phyloP scores from a whole-genome alignment of 352 stramenopile species.

The Phytopythium kandeliae region DNA sequence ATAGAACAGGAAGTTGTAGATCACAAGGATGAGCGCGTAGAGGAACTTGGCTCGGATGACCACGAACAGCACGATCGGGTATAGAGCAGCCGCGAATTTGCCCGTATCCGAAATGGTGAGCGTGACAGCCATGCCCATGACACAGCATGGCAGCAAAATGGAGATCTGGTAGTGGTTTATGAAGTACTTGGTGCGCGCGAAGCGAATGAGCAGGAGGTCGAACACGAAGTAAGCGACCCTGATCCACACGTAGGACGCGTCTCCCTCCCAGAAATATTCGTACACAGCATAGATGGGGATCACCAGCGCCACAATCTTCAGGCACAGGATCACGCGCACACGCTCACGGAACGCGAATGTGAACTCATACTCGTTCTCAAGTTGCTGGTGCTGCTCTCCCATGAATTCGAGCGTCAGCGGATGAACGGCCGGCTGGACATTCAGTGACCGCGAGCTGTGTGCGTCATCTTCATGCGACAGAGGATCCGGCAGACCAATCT shows the following conservation, averaged over 20 bases:
- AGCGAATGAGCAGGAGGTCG: constrained; percentile 64
- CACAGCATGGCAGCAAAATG: constrained; percentile 64
- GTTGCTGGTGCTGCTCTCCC: constrained; percentile 71
- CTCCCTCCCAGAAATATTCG: constrained; percentile 57
- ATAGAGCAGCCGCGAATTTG: constrained; percentile 76
- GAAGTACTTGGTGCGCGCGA: constrained; percentile 63
- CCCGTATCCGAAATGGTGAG: constrained; percentile 80
- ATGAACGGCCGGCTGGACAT: constrained; percentile 63
- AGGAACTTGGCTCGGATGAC: constrained; percentile 85
- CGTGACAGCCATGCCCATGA: constrained; percentile 71
- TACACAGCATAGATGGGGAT: constrained; percentile 70
- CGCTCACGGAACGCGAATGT: constrained; percentile 70
- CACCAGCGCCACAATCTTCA: constrained; percentile 69
- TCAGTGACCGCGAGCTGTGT: constrained; percentile 52
- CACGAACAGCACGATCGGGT: constrained; percentile 74
- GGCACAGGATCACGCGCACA: constrained; percentile 53
- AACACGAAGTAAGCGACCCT: constrained; percentile 62
- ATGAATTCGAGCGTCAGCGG: constrained; percentile 82
- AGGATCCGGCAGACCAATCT: constrained; percentile 66
- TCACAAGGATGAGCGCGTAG: constrained; percentile 61
- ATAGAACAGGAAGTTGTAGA: constrained; percentile 83
- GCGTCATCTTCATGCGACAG: constrained; percentile 60
- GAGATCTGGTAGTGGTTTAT: constrained; percentile 68
- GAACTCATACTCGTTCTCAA: constrained; percentile 71
- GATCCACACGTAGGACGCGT: constrained; percentile 60